Base-by-base conservation (phyloP, 306 rosid species). In the Datisca glomerata region DNA sequence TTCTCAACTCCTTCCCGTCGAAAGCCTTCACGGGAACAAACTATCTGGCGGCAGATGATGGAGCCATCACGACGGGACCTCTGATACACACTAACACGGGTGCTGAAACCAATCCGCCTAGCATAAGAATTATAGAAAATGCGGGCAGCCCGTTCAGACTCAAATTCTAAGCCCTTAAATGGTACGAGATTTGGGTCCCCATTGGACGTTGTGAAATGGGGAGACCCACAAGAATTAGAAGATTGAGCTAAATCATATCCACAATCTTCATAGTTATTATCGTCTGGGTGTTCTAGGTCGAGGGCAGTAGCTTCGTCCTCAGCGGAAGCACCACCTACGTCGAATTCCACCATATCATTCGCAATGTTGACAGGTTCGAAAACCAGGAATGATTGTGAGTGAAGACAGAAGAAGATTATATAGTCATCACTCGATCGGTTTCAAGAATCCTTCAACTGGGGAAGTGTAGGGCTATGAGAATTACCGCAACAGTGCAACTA, bases 71-170 rank as follows among this genome's bases (percentile, higher is more conserved):
- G 71, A 7, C 65, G 61, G 1, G 65, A 57, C 12, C 71, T 39
- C 71, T 65, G 71, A 49, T 65, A 65, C 22, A 57, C 71, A 21
- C 71, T 65, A 27, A 65, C 60, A 41, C 65, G 55, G 12, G 71
- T 65, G 37, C 71, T 65, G 52, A 65, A 65, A 18, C 71, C 71
- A 3, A 51, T 34, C 3, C 71, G 41, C 1, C 65, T 31, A 0
- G 71, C 71, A 41, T 57, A 65, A 12, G 66, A 59, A 47, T 69
- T 69, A 28, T 69, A 69, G 63, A 69, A 69, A 41, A 59, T 50
- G 15, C 76, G 67, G 2, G 76, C 65, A 47, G 64, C 55, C 32
- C 55, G 71, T 23, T 70, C 71, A 3, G 76, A 64, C 29, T 54
- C 68, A 37, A 70, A 70, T 21, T 64, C 71, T 71, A 69, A 63